Base-by-base conservation (phyloP, 306 rosid genomes). In the Luffa aegyptiaca region DNA sequence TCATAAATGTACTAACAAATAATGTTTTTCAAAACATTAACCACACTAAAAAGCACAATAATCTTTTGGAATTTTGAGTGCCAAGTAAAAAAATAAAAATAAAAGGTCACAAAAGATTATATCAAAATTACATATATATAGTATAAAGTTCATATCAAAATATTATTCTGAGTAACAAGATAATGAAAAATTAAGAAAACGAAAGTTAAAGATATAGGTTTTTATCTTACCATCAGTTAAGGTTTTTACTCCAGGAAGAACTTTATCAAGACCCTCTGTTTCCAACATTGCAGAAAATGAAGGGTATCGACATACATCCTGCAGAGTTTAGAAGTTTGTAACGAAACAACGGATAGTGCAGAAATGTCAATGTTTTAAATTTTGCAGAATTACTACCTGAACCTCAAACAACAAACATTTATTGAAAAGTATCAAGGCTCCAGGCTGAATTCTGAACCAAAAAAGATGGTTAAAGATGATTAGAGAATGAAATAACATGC, bases 221-320 rank as follows among this genome's bases (percentile, higher is more conserved):
- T 42, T 20, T 41, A 64, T 48, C 21, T 21, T 79, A 91, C 96
- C 97, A 77, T 89, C 92, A 89, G 82, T 84, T 41, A 85, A 84
- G 83, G 81, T 88, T 84, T 84, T 82, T 80, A 90, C 88, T 56
- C 92, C 91, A 18, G 97, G 97, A 73, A 90, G 93, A 68, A 90
- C 91, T 80, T 88, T 76, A 49, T 17, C 87, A 33, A 89, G 87
- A 82, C 45, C 73, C 78, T 90, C 93, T 37, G 89, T 74, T 62
- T 84, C 76, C 81, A 90, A 80, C 97, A 92, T 87, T 58, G 81
- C 84, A 62, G 42, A 85, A 51, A 89, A 92, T 26, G 91, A 83
- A 82, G 89, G 84, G 84, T 89, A 89, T 76, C 82, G 10, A 39
- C 33, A 81, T 33, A 87, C 76, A 78, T 83, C 91, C 93, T 89